phyloP scores from a whole-genome alignment of 768 basidiomycete genomes.

The Rhodotorula babjevae region DNA sequence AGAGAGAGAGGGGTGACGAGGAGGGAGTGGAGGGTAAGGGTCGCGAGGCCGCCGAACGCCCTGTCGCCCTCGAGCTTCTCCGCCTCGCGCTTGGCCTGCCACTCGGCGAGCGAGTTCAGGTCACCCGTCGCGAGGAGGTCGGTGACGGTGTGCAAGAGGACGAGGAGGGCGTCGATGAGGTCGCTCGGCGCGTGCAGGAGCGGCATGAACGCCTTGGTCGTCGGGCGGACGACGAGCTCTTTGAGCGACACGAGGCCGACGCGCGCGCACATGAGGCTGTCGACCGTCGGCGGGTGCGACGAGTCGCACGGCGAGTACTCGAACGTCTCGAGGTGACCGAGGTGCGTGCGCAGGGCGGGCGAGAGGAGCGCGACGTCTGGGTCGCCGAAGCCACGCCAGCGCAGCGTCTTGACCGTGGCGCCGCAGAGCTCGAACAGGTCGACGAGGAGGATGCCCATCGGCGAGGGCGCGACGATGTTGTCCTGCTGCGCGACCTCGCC shows the following conservation, averaged over 20 bases:
- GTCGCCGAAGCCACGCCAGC: constrained; percentile 18
- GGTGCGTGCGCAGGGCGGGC: background rate
- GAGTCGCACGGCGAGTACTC: constrained; percentile 15
- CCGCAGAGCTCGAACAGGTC: background rate
- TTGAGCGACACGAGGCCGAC: background rate
- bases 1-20: constrained; percentile 1
- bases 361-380: background rate
- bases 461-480: background rate
- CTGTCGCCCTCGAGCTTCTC: no score
- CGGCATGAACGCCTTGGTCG: background rate
- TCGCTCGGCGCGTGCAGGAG: background rate
- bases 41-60: background rate
- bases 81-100: no score
- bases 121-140: no score
- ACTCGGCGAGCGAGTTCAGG: no score
- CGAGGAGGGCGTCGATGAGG: background rate
- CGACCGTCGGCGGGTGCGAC: background rate
- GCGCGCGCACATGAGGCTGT: background rate
- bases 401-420: background rate
- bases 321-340: background rate
- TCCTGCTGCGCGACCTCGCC: background rate
- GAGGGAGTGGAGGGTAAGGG: background rate
- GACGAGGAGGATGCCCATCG: background rate
- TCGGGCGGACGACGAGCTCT: constrained; percentile 1
- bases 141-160: background rate